Conservation (phyloP, 192 early-diverging fungal species). For the Gryganskiella cystojenkinii region DNA sequence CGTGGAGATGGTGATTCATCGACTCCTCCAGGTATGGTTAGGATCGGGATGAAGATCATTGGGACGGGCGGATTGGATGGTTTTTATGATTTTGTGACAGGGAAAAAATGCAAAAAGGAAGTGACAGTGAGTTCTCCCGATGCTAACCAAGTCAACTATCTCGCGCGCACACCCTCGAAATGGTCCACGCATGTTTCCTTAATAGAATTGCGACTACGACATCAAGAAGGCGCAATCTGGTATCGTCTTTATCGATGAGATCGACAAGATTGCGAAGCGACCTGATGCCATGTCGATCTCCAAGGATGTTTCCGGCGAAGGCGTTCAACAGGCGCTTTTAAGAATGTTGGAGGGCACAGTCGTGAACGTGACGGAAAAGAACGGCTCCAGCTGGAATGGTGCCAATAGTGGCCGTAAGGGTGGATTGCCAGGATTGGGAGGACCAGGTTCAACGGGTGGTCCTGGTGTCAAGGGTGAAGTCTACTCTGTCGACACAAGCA, state of each 20-base stretch:
- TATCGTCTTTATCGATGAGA: slow-evolving; percentile 91
- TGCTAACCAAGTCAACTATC: too few relatives aligned
- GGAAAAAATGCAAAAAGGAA: background rate
- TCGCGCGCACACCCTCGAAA: too few relatives aligned
- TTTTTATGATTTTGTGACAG: background rate
- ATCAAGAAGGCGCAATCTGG: slow-evolving; percentile 83
- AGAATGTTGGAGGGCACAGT: slow-evolving; percentile 89
- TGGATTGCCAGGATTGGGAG: slow-evolving; percentile 11
- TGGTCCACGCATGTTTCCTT: too few relatives aligned
- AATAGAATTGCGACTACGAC: slow-evolving; percentile 81
- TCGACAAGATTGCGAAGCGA: slow-evolving; percentile 87
- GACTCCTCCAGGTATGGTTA: slow-evolving; percentile 73
- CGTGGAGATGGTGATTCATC: slow-evolving; percentile 84
- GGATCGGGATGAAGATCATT: too few relatives aligned
- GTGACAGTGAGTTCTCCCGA: too few relatives aligned
- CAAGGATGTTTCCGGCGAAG: slow-evolving; percentile 89
- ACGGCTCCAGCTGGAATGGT: slow-evolving; percentile 57
- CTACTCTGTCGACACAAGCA: slow-evolving; percentile 84
- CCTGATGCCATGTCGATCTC: slow-evolving; percentile 74
- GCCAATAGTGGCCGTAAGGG: slow-evolving; percentile 22
- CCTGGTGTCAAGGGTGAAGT: slow-evolving; percentile 72
- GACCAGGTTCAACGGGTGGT: background rate
- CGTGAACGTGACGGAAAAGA: slow-evolving; percentile 83
- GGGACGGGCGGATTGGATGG: too few relatives aligned
- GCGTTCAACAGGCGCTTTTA: slow-evolving; percentile 86